Conservation (phyloP, 2,329 filamentous ascomycete species). For the Knufia petricola region DNA sequence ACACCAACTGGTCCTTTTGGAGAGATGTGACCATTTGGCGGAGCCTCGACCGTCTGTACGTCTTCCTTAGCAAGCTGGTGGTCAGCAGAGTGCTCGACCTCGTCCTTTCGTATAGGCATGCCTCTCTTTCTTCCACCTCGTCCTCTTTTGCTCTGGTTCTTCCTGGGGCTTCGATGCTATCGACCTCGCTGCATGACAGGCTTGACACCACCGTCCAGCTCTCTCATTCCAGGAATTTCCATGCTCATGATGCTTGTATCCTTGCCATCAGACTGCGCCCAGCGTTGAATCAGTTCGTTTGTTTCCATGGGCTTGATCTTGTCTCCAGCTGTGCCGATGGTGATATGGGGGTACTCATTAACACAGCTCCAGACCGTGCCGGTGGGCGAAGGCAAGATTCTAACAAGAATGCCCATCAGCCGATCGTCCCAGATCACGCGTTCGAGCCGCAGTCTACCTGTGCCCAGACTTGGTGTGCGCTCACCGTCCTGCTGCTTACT, state of each 20-base stretch:
- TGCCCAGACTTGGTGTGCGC: conserved; percentile 28
- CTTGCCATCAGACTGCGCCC: conserved; percentile 52
- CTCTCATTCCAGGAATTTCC: conserved; percentile 44
- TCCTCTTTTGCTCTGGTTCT: background rate
- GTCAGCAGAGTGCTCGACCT: background rate
- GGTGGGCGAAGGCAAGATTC: conserved; percentile 46
- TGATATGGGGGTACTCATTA: conserved; percentile 78
- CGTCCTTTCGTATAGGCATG: background rate
- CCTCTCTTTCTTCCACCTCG: background rate
- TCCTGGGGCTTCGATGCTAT: background rate
- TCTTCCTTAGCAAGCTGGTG: too few relatives aligned
- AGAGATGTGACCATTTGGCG: too few relatives aligned
- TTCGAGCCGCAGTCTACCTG: conserved; percentile 46
- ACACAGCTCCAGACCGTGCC: conserved; percentile 53
- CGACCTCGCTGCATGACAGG: conserved; percentile 34
- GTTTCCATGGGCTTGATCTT: conserved; percentile 87
- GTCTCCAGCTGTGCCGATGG: conserved; percentile 67
- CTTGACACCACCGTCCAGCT: conserved; percentile 47
- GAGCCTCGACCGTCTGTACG: too few relatives aligned
- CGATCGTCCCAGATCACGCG: conserved; percentile 71
- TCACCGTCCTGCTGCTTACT: conserved; percentile 21
- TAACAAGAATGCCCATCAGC: conserved; percentile 84
- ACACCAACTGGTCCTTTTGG: too few relatives aligned
- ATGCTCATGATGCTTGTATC: conserved; percentile 43
- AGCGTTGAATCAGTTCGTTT: conserved; percentile 69